Evolutionary conservation across 192 early-diverging fungal genomes (phyloP).

Genomic region (Backusella luteola): DNA sequence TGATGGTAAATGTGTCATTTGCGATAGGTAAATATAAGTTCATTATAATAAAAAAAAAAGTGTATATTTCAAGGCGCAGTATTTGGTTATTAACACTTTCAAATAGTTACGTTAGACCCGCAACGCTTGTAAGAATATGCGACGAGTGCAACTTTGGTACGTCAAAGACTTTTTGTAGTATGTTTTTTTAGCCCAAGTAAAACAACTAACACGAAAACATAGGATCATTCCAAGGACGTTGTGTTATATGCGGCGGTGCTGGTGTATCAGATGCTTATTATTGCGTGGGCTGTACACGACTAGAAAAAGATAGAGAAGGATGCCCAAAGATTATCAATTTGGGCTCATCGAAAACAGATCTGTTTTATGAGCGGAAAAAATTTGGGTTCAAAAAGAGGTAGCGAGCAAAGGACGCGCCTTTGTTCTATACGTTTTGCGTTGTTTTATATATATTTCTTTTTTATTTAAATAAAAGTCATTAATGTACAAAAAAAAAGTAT

Average conservation of each 20-base stretch:
- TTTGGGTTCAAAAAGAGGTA: slow-evolving; percentile 74
- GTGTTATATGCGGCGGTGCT: slow-evolving; percentile 85
- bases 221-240: slow-evolving; percentile 82
- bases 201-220: slow-evolving; percentile 53
- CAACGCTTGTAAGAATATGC: slow-evolving; percentile 88
- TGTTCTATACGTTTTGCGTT: not conserved
- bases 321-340: slow-evolving; percentile 98
- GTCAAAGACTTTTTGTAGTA: not conserved
- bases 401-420: not conserved
- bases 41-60: not conserved
- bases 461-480: not conserved
- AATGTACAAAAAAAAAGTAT: not conserved
- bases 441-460: not conserved
- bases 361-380: slow-evolving; percentile 93
- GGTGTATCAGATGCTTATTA: slow-evolving; percentile 95
- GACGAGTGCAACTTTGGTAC: slow-evolving; percentile 94
- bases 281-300: slow-evolving; percentile 85
- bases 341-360: slow-evolving; percentile 86
- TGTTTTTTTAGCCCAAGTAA: not conserved
- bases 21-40: slow-evolving; percentile 69
- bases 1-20: slow-evolving; percentile 95
- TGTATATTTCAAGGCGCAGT: not conserved
- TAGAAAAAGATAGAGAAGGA: slow-evolving; percentile 95
- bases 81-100: not conserved
- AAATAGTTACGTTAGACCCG: slow-evolving; percentile 76